These are phyloP conservation scores for Kentomonas sorsogonicus DNA, from an alignment of 208 protist species.

Conservation along the genomic window DNA sequence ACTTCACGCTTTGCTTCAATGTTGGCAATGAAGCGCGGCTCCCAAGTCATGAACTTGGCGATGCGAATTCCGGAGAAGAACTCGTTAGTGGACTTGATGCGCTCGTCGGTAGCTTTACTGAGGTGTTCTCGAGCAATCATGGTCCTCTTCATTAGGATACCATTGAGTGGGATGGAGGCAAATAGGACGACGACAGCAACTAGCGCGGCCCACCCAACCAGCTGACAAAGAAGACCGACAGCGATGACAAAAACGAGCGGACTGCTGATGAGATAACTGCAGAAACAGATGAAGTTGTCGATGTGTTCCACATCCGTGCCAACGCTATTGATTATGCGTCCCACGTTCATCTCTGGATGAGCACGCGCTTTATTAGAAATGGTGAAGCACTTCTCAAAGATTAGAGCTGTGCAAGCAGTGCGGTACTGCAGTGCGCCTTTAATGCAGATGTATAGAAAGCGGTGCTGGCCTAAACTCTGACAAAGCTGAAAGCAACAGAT, in stretches of 20 bases:
- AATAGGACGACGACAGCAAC: conserved; percentile 60
- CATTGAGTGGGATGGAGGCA: conserved; percentile 62
- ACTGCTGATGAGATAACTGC: conserved; percentile 45
- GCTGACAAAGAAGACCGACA: conserved; percentile 34
- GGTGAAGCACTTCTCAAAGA: conserved; percentile 82
- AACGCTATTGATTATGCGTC: conserved; percentile 88
- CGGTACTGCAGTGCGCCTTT: conserved; percentile 43
- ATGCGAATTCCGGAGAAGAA: conserved; percentile 90
- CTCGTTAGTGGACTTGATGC: conserved; percentile 90
- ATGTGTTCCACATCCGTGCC: conserved; percentile 62
- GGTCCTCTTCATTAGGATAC: conserved; percentile 34
- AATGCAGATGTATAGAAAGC: conserved; percentile 46
- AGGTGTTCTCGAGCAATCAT: conserved; percentile 15
- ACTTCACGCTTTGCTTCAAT: conserved; percentile 37
- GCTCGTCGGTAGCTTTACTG: conserved; percentile 61
- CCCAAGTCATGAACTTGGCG: conserved; percentile 93
- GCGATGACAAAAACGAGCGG: conserved; percentile 60
- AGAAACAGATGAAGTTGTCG: conserved; percentile 33
- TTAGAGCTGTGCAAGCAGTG: conserved; percentile 43
- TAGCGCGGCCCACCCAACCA: conserved; percentile 68
- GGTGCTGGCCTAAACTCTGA: conserved; percentile 38
- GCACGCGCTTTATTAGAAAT: conserved; percentile 35
- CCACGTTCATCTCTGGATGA: conserved; percentile 70
- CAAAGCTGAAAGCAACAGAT: conserved; percentile 41
- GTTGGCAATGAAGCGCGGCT: conserved; percentile 49